Conservation (phyloP, 2,329 filamentous ascomycete species). For the Endocalyx cinctus region DNA sequence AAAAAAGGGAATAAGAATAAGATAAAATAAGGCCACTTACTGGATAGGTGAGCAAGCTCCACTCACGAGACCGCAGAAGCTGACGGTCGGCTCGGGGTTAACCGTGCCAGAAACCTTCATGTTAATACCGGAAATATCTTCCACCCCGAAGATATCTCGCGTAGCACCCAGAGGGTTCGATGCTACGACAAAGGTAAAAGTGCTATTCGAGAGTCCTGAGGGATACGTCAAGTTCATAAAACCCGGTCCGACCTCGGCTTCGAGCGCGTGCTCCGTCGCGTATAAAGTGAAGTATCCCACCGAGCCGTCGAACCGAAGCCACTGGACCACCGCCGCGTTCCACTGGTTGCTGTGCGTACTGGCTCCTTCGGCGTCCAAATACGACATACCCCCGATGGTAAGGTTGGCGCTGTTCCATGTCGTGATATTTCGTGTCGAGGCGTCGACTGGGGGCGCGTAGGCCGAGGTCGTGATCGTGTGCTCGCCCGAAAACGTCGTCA, state of each 20-base stretch:
- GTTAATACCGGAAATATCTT: constrained; percentile 33
- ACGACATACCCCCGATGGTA: constrained; percentile 46
- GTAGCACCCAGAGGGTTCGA: constrained; percentile 27
- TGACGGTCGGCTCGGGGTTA: constrained; percentile 24
- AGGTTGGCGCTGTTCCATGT: constrained; percentile 43
- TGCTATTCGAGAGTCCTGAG: constrained; percentile 32
- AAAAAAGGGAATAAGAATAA: not conserved
- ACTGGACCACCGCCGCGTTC: constrained; percentile 47
- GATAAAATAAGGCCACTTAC: constrained; percentile 4
- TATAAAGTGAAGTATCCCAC: constrained; percentile 25
- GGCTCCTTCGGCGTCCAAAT: constrained; percentile 44
- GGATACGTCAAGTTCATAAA: constrained; percentile 41
- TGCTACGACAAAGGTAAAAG: constrained; percentile 36
- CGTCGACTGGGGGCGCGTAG: constrained; percentile 45
- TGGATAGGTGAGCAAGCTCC: constrained; percentile 7
- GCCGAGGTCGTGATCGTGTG: constrained; percentile 40
- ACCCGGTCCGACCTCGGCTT: constrained; percentile 27
- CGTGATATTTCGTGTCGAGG: constrained; percentile 43
- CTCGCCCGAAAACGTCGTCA: constrained; percentile 38
- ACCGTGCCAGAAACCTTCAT: constrained; percentile 31
- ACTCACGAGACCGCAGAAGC: constrained; percentile 25
- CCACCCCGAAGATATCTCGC: constrained; percentile 30
- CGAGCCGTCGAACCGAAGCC: constrained; percentile 17
- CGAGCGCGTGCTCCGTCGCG: constrained; percentile 30
- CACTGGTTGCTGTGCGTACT: constrained; percentile 40